Percentiles rank a stretch among this genome's conserved stretches.
Conservation (phyloP, 495 filamentous ascomycete species). For the Penicillium steckii region DNA sequence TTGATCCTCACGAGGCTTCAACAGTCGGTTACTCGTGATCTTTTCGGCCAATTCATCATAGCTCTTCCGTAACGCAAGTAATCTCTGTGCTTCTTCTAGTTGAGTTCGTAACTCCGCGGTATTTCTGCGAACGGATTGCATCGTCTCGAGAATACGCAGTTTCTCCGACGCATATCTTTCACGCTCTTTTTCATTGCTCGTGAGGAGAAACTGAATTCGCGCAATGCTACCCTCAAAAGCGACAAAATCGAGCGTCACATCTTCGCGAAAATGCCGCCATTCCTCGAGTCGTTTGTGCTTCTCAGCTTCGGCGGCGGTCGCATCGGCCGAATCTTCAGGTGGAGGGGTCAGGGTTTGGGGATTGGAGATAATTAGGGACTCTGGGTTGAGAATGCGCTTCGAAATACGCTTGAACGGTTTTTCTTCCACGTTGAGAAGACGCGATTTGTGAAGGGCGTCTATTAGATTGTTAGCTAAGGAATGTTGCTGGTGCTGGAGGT, state of each 20-base stretch:
- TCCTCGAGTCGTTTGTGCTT: conserved; percentile 51
- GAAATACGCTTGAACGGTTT: conserved; percentile 89
- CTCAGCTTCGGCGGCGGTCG: conserved; percentile 31
- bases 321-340: conserved; percentile 56
- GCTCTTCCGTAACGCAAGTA: conserved; percentile 73
- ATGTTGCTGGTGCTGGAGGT: conserved; percentile 6
- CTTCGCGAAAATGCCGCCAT: conserved; percentile 67
- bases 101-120: conserved; percentile 68
- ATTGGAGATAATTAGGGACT: conserved; percentile 54
- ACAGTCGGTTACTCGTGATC: conserved; percentile 76
- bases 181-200: conserved; percentile 81
- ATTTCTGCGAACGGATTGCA: conserved; percentile 73
- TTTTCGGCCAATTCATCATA: conserved; percentile 85
- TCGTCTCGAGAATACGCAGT: conserved; percentile 67
- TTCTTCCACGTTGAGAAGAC: conserved; percentile 88
- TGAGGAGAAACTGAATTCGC: conserved; percentile 82
- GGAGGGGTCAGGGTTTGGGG: conserved; percentile 67
- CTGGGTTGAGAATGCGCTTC: conserved; percentile 69
- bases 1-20: conserved; percentile 83
- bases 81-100: conserved; percentile 72
- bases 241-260: conserved; percentile 85
- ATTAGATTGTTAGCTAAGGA: conserved; percentile 17
- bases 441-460: conserved; percentile 87
- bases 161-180: conserved; percentile 83
- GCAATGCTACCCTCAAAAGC: conserved; percentile 84